Base-by-base conservation (phyloP, 495 filamentous ascomycete species). In the Trichocladium antarcticum region DNA sequence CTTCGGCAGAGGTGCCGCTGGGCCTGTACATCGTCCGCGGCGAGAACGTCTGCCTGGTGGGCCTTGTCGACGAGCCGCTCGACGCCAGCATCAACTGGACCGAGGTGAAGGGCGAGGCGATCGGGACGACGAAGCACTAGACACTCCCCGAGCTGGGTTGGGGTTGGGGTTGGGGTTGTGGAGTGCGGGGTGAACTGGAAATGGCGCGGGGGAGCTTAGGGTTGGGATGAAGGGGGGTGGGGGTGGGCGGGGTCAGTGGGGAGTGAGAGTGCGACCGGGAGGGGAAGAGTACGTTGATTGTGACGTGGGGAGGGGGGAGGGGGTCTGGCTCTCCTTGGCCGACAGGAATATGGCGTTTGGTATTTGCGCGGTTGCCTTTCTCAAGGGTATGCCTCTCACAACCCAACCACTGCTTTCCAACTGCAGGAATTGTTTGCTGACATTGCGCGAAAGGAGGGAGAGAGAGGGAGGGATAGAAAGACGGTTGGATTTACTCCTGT, bases 11-110 rank as follows among this genome's bases (percentile, higher is more conserved):
- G 63, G 81, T 89, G 24, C 78, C 81, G 21, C 81, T 95, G 60
- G 92, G 92, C 0, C 69, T 97, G 12, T 97, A 98, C 59, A 67
- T 98, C 37, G 84, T 98, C 45, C 80, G 93, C 51, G 92, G 92
- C 15, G 93, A 97, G 57, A 95, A 89, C 62, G 92, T 98, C 42
- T 88, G 84, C n/a, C 67, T 92, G 14, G 87, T 88, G 36, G 92
- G 92, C 6, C 73, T 92, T 38, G 80, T 98, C 14, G 87, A 97
- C 65, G 90, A 94, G 63, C 75, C 84, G 51, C 71, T 95, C 37
- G 92, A 97, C 66, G 71, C 65, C 5, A 85, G 81, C 47, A 96
- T 98, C 54, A 81, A 95, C 66, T 98, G 92, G 92, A 68, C 73
- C 16, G 80, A 87, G 64, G 93, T 98, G 16, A 82, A 82, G 63